A percentile compares a stretch with the other conserved stretches of the same genome.
phyloP scores from a whole-genome alignment of 192 early-diverging fungal genomes.

The Dissophora globulifera region DNA sequence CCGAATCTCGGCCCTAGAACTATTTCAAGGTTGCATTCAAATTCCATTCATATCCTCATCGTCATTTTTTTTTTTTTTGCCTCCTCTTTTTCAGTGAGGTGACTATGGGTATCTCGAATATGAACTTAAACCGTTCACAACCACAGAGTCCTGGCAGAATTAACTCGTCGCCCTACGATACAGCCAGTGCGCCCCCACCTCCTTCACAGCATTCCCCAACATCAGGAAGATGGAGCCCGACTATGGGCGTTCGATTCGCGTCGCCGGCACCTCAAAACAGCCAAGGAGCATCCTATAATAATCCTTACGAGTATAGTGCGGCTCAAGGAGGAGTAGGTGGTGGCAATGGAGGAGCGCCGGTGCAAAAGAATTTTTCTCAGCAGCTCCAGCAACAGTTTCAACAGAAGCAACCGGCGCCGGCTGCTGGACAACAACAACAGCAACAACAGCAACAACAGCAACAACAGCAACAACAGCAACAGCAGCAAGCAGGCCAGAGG shows the following conservation, averaged over 20 bases:
- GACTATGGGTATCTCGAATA: constrained; percentile 21
- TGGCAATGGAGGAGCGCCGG: not conserved
- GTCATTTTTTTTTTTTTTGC: no score
- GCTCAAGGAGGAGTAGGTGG: no score
- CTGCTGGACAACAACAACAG: not conserved
- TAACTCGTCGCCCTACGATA: constrained; percentile 22
- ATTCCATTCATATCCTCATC: no score
- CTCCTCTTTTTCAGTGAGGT: constrained; percentile 21
- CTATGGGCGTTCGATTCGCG: constrained; percentile 28
- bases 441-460: constrained; percentile 8
- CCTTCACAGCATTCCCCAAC: not conserved
- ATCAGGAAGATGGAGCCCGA: constrained; percentile 33
- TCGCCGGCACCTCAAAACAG: not conserved
- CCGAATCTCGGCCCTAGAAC: no score
- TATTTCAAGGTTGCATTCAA: no score
- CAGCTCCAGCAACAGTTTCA: constrained; percentile 39
- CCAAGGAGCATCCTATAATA: no score
- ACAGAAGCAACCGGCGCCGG: not conserved
- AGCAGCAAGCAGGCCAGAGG: not conserved
- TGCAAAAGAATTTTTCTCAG: constrained; percentile 35
- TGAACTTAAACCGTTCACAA: constrained; percentile 30
- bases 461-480: constrained; percentile 4
- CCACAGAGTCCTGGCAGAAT: constrained; percentile 15
- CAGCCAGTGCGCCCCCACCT: constrained; percentile 22
- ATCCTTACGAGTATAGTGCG: no score